These are phyloP conservation scores for Vaccinium myrtillus DNA, from an alignment of 148 eudicot genomes.

Conservation along the genomic window DNA sequence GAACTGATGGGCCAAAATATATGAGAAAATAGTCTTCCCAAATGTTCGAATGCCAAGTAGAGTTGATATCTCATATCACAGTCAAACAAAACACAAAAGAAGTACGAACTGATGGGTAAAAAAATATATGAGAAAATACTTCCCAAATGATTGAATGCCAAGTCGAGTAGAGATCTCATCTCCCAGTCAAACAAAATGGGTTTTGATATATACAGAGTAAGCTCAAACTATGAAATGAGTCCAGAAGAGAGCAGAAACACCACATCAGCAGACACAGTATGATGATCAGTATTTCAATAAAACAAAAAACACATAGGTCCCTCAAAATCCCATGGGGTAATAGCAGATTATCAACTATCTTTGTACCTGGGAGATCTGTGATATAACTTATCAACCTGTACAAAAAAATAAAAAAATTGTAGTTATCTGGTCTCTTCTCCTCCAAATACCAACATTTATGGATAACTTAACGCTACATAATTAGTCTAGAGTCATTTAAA, in stretches of 20 bases:
- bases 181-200: background rate
- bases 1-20: background rate
- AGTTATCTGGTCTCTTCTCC: slow-evolving; percentile 7
- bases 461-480: background rate
- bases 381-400: background rate
- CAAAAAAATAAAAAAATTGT: background rate
- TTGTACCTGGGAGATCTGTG: background rate
- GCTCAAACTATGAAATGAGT: background rate
- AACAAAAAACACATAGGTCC: background rate
- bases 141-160: background rate
- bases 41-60: background rate
- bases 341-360: background rate
- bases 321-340: background rate
- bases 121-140: background rate
- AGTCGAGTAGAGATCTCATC: background rate
- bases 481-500: background rate
- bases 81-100: background rate
- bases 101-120: background rate
- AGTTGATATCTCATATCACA: background rate
- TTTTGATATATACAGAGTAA: background rate
- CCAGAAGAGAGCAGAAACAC: background rate
- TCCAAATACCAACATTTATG: background rate
- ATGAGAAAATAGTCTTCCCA: background rate
- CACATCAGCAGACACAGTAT: background rate
- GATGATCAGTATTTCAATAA: background rate